Evolutionary conservation across 495 filamentous ascomycete species (phyloP).

Genomic region (Penicillium cinerascens): DNA sequence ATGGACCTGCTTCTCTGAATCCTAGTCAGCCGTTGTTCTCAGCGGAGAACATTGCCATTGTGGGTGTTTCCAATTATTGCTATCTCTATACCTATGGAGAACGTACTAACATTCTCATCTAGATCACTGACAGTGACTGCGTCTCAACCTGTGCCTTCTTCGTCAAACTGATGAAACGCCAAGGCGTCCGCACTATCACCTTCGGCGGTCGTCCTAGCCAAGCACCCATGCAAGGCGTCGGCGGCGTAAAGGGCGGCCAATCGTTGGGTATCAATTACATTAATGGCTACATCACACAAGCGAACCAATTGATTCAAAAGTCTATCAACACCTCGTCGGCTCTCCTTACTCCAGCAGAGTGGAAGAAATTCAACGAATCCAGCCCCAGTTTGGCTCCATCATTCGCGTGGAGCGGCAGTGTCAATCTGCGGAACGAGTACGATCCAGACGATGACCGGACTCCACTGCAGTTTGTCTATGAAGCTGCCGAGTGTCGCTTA

Average conservation of each 20-base stretch:
- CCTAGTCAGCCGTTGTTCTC: slow-evolving; percentile 36
- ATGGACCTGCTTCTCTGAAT: slow-evolving; percentile 29
- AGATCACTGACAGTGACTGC: slow-evolving; percentile 58
- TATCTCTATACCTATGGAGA: neutral
- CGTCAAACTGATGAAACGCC: slow-evolving; percentile 50
- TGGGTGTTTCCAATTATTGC: slow-evolving; percentile 4
- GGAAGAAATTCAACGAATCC: slow-evolving; percentile 28
- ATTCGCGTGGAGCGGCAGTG: slow-evolving; percentile 22
- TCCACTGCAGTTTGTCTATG: slow-evolving; percentile 37
- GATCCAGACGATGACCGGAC: slow-evolving; percentile 26
- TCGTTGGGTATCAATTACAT: slow-evolving; percentile 23
- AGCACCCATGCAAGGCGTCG: slow-evolving; percentile 61
- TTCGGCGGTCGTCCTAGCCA: slow-evolving; percentile 57
- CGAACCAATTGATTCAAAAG: slow-evolving; percentile 13
- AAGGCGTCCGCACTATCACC: slow-evolving; percentile 57
- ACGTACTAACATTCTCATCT: slow-evolving; percentile 1
- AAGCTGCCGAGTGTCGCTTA: slow-evolving; percentile 37
- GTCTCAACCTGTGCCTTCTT: slow-evolving; percentile 63
- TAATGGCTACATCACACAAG: slow-evolving; percentile 34
- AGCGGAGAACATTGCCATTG: slow-evolving; percentile 49
- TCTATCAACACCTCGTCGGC: slow-evolving; percentile 19
- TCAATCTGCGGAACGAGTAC: slow-evolving; percentile 30
- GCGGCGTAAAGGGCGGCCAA: slow-evolving; percentile 54
- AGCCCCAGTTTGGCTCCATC: slow-evolving; percentile 15
- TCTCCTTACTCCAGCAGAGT: slow-evolving; percentile 31